Base-by-base conservation (phyloP, 2,329 filamentous ascomycete genomes). In the Xylaria sp. region DNA sequence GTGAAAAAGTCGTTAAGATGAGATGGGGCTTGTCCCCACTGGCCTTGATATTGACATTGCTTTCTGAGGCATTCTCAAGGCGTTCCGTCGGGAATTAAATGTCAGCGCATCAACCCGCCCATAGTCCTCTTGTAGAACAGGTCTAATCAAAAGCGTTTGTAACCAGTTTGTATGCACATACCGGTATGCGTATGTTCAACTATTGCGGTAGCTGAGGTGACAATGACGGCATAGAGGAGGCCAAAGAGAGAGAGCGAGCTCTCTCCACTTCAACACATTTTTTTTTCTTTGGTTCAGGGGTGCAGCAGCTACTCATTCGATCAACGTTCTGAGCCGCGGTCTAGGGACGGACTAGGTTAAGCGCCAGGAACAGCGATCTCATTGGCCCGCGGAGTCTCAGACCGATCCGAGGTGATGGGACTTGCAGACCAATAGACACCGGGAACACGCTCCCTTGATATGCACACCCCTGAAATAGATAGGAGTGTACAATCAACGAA, bases 351-450 rank as follows among this genome's bases (percentile, higher is more conserved):
- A 68, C 51, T 54, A 46, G 61, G 69, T 54, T 53, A 73, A 73
- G 71, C 70, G 69, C 61, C 71, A 73, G 71, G 71, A 70, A 73
- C 71, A 67, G 63, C 15, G 21, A 33, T 43, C 15, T 70, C 38
- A 73, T 73, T 73, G 71, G 71, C 33, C 63, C 69, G 71, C 71
- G 69, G 71, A 66, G 61, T 56, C 53, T 46, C 62, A 70, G 58
- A 60, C 53, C 64, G 67, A 64, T 63, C 69, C 65, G 65, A 57
- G 64, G 58, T 63, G 51, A 64, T 65, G 66, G 66, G 50, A 68
- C 66, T 58, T 64, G 64, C 61, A 64, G 57, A 28, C 58, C 40
- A 49, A 11, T 47, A 35, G 55, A 35, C 25, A 45, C 57, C n/a
- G 21, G 57, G 61, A 52, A 21, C 17, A 51, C n/a, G n/a, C n/a